Percentiles rank a stretch among this genome's conserved stretches.
These are phyloP conservation scores for Arctium minus DNA, from an alignment of 129 eudicot genomes.

Conservation along the genomic window DNA sequence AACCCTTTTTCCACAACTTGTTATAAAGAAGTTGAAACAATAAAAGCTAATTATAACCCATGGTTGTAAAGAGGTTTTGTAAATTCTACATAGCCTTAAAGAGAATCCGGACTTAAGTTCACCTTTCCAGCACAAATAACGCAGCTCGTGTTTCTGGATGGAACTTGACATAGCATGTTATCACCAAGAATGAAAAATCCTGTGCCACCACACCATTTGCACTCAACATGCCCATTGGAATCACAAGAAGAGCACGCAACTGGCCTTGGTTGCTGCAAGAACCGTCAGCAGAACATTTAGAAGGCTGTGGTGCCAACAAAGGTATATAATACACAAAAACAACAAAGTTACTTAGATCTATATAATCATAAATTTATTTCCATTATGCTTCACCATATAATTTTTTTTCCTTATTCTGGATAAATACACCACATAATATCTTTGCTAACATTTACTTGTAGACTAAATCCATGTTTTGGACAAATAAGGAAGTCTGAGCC, in stretches of 20 bases:
- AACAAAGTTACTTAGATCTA: slow-evolving; percentile 2
- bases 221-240: slow-evolving; percentile 77
- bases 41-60: neutral
- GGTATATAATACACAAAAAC: neutral
- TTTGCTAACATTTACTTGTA: neutral
- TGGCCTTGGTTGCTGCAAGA: slow-evolving; percentile 84
- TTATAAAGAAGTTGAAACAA: neutral
- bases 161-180: slow-evolving; percentile 94
- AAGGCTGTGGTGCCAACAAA: neutral
- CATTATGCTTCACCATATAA: neutral
- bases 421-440: neutral
- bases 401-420: neutral
- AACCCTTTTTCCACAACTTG: neutral
- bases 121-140: slow-evolving; percentile 97
- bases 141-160: slow-evolving; percentile 81
- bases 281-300: slow-evolving; percentile 16
- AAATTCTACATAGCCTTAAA: neutral
- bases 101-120: slow-evolving; percentile 1
- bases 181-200: slow-evolving; percentile 93
- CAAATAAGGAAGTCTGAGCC: too few species aligned
- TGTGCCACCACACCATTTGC: slow-evolving; percentile 95
- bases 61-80: neutral
- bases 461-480: neutral
- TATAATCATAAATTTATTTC: neutral
- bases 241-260: slow-evolving; percentile 67